Conservation (phyloP, 1,284 basidiomycete species). For the Papiliotrema nemorosa region DNA sequence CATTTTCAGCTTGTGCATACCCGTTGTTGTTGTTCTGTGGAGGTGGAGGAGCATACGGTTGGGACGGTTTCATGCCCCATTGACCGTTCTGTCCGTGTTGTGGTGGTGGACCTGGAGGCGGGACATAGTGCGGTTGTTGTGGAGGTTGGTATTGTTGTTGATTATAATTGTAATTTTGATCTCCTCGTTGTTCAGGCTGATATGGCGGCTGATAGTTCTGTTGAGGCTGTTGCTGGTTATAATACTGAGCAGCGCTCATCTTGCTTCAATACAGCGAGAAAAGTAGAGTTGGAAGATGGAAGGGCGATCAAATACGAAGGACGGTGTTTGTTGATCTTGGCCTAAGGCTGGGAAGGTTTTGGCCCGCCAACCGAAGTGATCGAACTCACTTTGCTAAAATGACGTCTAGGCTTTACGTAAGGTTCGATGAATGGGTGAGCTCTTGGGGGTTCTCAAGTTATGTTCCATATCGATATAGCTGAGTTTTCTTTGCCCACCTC, state of each 20-base stretch:
- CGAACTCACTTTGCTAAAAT: too few relatives aligned
- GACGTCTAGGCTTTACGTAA: too few relatives aligned
- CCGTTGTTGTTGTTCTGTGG: constrained; percentile 8
- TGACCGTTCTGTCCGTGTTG: constrained; percentile 10
- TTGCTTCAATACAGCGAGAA: not conserved
- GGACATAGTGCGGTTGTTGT: constrained; percentile 8
- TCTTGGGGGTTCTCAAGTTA: too few relatives aligned
- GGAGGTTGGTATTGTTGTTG: constrained; percentile 7
- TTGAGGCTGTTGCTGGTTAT: constrained; percentile 12
- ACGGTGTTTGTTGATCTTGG: too few relatives aligned
- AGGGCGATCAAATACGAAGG: too few relatives aligned
- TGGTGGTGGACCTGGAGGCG: constrained; percentile 6
- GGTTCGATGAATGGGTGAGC: too few relatives aligned
- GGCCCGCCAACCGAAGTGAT: too few relatives aligned
- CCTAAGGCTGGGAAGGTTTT: too few relatives aligned
- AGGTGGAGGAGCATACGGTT: constrained; percentile 37
- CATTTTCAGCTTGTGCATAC: constrained; percentile 2
- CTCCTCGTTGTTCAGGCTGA: constrained; percentile 10
- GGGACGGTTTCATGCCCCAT: constrained; percentile 38
- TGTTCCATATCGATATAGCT: too few relatives aligned
- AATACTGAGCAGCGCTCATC: constrained; percentile 14
- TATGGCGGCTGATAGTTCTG: constrained; percentile 9
- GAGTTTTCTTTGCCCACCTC: too few relatives aligned
- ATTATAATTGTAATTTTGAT: constrained; percentile 7
- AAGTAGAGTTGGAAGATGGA: not conserved